These are phyloP conservation scores for Aspergillus pseudotamarii DNA, from an alignment of 2,329 filamentous ascomycete genomes.

Conservation along the genomic window DNA sequence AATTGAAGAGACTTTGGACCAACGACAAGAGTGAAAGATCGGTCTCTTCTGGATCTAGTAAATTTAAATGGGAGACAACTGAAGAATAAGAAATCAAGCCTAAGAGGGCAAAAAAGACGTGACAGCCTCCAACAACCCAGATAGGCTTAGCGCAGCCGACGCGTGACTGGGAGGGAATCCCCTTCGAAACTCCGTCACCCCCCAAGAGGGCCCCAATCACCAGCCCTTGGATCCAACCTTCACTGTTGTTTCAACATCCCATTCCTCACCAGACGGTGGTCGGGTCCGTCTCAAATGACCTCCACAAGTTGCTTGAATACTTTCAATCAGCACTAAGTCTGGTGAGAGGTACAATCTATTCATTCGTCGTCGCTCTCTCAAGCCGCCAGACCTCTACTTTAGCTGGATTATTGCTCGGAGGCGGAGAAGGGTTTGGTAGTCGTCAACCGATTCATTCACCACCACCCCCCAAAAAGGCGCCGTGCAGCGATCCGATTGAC, in stretches of 20 bases:
- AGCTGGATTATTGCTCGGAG: slow-evolving; percentile 25
- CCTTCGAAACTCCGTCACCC: slow-evolving; percentile 32
- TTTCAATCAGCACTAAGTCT: slow-evolving; percentile 21
- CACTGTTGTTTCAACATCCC: slow-evolving; percentile 11
- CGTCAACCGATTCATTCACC: slow-evolving; percentile 29
- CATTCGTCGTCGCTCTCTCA: slow-evolving; percentile 16
- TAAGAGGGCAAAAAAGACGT: slow-evolving; percentile 5
- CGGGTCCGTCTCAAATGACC: slow-evolving; percentile 28
- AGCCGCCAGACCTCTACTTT: slow-evolving; percentile 18
- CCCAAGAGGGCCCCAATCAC: slow-evolving; percentile 20
- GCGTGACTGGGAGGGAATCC: slow-evolving; percentile 39
- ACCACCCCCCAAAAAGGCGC: slow-evolving; percentile 13
- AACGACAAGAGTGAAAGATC: not conserved
- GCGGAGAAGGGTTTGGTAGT: slow-evolving; percentile 20
- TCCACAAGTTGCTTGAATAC: slow-evolving; percentile 18
- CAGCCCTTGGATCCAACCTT: slow-evolving; percentile 21
- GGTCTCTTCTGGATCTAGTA: not conserved
- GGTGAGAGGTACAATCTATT: slow-evolving; percentile 20
- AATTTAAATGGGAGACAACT: not conserved
- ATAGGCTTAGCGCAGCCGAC: slow-evolving; percentile 40
- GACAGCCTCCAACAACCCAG: slow-evolving; percentile 22
- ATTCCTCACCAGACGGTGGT: slow-evolving; percentile 28
- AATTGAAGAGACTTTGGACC: not conserved
- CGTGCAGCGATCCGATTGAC: slow-evolving; percentile 22
- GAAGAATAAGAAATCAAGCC: not conserved